These are phyloP conservation scores for Oenanthe javanica DNA, from an alignment of 140 eudicot genomes.

Conservation along the genomic window DNA sequence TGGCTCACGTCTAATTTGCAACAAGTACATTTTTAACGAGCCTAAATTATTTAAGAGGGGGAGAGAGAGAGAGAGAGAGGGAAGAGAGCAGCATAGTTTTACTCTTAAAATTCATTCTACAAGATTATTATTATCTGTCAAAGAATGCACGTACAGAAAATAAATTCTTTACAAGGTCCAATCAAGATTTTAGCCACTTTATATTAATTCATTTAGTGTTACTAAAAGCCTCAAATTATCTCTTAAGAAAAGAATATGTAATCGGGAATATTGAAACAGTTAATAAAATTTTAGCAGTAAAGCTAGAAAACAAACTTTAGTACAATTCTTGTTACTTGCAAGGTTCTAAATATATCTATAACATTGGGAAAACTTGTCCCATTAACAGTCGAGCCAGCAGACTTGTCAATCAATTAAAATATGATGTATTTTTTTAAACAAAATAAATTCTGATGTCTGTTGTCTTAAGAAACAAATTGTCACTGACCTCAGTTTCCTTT, in stretches of 20 bases:
- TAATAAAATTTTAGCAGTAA: not conserved
- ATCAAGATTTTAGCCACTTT: not conserved
- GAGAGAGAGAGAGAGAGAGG: not conserved
- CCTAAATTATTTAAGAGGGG: not conserved
- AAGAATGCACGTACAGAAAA: not conserved
- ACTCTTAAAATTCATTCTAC: not conserved
- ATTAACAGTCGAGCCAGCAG: not conserved
- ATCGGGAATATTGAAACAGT: not conserved
- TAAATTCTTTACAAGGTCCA: not conserved
- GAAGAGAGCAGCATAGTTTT: not conserved
- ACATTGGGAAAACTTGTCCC: not conserved
- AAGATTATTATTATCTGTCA: not conserved
- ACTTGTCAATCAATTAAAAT: not conserved
- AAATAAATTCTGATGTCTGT: not conserved
- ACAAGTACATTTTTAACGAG: not conserved
- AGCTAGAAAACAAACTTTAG: not conserved
- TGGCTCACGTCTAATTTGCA: not conserved
- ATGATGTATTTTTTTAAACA: not conserved
- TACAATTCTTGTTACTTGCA: not conserved
- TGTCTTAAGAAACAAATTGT: not conserved
- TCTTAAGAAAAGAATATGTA: not conserved
- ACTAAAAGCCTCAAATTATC: not conserved
- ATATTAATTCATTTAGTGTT: not conserved
- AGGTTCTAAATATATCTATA: not conserved
- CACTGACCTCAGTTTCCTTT: conserved; percentile 55